Evolutionary conservation across 2,329 filamentous ascomycete species (phyloP), one percentile per base, ranked within the genome.

Genomic region (Fusarium pilosicola): DNA sequence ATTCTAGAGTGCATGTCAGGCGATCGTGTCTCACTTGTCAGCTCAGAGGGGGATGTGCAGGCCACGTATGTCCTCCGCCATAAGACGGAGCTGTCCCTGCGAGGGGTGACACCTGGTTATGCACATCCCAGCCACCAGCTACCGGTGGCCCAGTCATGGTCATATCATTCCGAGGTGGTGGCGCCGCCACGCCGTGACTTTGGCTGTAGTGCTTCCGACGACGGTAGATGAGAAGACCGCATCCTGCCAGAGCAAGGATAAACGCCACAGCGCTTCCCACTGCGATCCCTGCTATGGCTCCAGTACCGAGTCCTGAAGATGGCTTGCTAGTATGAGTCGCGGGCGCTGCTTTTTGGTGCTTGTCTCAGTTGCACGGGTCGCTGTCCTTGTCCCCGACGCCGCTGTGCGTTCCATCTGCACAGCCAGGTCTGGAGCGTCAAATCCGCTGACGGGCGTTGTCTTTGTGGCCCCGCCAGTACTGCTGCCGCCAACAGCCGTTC

Each of bases 221-320:
- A 3, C 60, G 42, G 22, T 32, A 38, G 32, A 66, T 26, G 14
- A 66, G 34, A 36, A 36, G 15, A 36, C 34, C 34, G 14, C 36
- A 65, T 20, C 60, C 63, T 7, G 9, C 7, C n/a, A 66, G 36
- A 7, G 30, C 60, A 17, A 66, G 49, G 12, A 66, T 38, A 5
- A 46, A 24, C 24, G 49, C 63, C 14, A 66, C 38, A 38, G 42
- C 39, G 22, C 42, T 26, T 12, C 63, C 60, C 13, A 66, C 63
- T 5, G 63, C 63, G 42, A 66, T 66, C 9, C 63, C 63, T 12
- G 60, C 63, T 49, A 66, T 66, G 14, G 36, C 63, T 28, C 63
- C 63, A 6, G 24, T 26, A 24, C 60, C 39, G 5, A 66, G 48
- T 10, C 46, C 55, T 12, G 49, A n/a, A 3, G 56, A 61, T 10